Conservation (phyloP, 225 moss, liverwort and hornwort genomes). For the Pleurozium schreberi region DNA sequence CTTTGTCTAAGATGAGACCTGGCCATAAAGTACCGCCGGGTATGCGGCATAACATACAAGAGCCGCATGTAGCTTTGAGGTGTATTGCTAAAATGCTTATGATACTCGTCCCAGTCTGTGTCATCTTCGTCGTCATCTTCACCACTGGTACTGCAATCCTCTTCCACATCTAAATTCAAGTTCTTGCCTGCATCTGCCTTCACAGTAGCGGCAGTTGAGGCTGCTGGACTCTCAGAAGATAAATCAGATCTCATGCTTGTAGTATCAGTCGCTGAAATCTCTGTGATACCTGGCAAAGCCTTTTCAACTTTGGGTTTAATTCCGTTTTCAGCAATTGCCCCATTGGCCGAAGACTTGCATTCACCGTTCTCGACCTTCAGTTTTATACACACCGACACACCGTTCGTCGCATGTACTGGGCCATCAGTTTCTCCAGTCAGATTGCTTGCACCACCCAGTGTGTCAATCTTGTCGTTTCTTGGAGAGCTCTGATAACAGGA, state of each 20-base stretch:
- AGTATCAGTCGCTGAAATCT: background rate
- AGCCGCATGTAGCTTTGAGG: slow-evolving; percentile 63
- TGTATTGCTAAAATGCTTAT: slow-evolving; percentile 43
- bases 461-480: slow-evolving; percentile 13
- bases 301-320: background rate
- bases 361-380: background rate
- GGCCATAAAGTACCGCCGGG: slow-evolving; percentile 72
- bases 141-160: slow-evolving; percentile 49
- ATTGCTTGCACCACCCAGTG: slow-evolving; percentile 4
- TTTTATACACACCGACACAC: background rate
- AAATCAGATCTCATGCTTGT: background rate
- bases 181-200: slow-evolving; percentile 8
- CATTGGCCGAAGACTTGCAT: background rate
- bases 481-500: slow-evolving; percentile 1
- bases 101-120: slow-evolving; percentile 64
- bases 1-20: slow-evolving; percentile 49
- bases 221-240: slow-evolving; percentile 5
- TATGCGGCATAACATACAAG: slow-evolving; percentile 72
- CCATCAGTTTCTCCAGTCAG: slow-evolving; percentile 4
- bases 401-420: background rate
- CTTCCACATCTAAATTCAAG: slow-evolving; percentile 8
- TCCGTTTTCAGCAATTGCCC: background rate
- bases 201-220: background rate
- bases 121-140: slow-evolving; percentile 35
- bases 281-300: background rate